Conservation (phyloP, 2,329 filamentous ascomycete genomes). For the Ceratocystis papillata region DNA sequence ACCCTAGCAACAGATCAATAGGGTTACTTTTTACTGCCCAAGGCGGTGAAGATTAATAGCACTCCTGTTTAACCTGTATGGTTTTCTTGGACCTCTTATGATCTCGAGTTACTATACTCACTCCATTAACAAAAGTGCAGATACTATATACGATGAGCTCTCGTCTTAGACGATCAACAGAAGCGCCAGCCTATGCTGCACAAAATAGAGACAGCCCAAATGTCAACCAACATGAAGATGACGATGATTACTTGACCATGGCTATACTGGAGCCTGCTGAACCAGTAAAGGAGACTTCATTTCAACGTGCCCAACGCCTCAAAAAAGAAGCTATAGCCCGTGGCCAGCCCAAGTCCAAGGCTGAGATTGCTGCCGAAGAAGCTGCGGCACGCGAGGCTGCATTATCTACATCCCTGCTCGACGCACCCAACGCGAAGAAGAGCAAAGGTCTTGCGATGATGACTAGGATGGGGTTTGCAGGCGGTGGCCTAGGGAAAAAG, state of each 20-base stretch:
- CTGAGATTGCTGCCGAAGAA: slow-evolving; percentile 66
- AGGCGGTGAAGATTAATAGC: too few relatives aligned
- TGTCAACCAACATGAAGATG: slow-evolving; percentile 34
- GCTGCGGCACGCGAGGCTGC: slow-evolving; percentile 62
- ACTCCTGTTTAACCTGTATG: too few relatives aligned
- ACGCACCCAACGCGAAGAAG: slow-evolving; percentile 42
- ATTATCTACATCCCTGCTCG: slow-evolving; percentile 62
- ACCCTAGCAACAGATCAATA: too few relatives aligned
- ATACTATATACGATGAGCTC: slow-evolving; percentile 8
- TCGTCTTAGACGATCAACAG: not conserved
- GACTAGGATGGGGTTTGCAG: slow-evolving; percentile 87
- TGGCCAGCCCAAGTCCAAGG: slow-evolving; percentile 64
- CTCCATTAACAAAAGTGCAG: too few relatives aligned
- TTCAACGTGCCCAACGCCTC: slow-evolving; percentile 44
- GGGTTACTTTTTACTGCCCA: too few relatives aligned
- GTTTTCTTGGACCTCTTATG: too few relatives aligned
- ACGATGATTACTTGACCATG: slow-evolving; percentile 98
- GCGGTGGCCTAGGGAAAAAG: slow-evolving; percentile 56
- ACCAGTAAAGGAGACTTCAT: slow-evolving; percentile 43
- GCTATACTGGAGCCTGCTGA: slow-evolving; percentile 56
- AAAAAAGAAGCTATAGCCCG: slow-evolving; percentile 57
- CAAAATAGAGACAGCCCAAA: slow-evolving; percentile 18
- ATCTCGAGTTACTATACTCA: too few relatives aligned
- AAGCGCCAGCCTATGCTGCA: not conserved
- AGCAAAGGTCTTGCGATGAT: slow-evolving; percentile 95